phyloP scores from a whole-genome alignment of 805 yeast genomes.

The Pichia cabralensis region DNA sequence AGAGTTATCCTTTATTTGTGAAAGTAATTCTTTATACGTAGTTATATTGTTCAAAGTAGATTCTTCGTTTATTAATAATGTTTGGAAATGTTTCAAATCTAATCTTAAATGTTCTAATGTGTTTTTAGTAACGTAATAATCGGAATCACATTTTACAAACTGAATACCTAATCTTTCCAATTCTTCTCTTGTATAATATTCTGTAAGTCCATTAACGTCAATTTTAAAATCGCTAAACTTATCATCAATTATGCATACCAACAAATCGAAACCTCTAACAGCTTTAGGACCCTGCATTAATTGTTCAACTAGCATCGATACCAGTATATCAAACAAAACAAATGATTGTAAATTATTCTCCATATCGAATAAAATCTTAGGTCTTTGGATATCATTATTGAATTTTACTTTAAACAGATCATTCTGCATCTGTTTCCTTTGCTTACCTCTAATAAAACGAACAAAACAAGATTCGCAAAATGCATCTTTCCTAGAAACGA shows the following conservation, averaged over 20 bases:
- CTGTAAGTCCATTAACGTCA: conserved; percentile 5
- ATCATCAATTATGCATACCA: conserved; percentile 23
- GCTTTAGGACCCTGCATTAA: conserved; percentile 44
- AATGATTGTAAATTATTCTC: conserved; percentile 63
- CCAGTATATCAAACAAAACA: conserved; percentile 57
- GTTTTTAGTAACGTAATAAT: conserved; percentile 28
- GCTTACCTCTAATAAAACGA: conserved; percentile 67
- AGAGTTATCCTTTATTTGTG: conserved; percentile 41
- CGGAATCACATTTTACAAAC: conserved; percentile 32
- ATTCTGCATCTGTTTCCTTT: conserved; percentile 65
- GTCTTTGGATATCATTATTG: conserved; percentile 31
- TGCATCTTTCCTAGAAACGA: conserved; percentile 49
- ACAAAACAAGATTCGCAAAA: conserved; percentile 63
- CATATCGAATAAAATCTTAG: conserved; percentile 46
- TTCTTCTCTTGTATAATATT: conserved; percentile 10
- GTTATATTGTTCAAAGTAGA: conserved; percentile 11
- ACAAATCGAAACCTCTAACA: conserved; percentile 54
- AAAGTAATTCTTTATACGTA: conserved; percentile 25
- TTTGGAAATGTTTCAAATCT: conserved; percentile 20
- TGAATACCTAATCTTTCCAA: conserved; percentile 25
- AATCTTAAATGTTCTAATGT: conserved; percentile 26
- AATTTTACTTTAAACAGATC: conserved; percentile 67
- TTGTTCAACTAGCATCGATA: conserved; percentile 56
- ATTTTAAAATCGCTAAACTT: not conserved
- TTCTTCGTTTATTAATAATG: conserved; percentile 5